Evolutionary conservation across 2,329 filamentous ascomycete genomes (phyloP), one percentile per base, ranked within the genome.

Genomic region (Fusarium sterilihyphosum): DNA sequence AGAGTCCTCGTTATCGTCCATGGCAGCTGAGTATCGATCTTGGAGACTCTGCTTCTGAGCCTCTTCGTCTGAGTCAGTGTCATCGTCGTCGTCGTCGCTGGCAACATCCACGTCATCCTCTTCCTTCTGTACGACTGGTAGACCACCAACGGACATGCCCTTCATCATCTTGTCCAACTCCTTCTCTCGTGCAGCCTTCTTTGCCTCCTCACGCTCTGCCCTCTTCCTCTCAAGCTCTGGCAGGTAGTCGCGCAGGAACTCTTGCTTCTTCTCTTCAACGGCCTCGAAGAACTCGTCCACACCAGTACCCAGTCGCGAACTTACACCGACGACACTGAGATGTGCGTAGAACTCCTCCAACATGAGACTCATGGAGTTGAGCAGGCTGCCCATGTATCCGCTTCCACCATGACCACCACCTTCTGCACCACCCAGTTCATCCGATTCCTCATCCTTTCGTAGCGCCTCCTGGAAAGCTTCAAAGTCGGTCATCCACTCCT

Each of bases 401-500:
- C 92, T 96, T 17, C 95, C 95, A 10, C 92, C 90, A 17, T 90
- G 89, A 13, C 89, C 89, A 47, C 88, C 87, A 16, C 90, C 92
- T 75, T 95, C 94, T 35, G 89, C 87, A 20, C 92, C 91, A 18
- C 93, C 94, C 79, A 95, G 93, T 2, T 90, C 91, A 52, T 95
- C 94, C 13, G 88, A 87, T 64, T 93, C 91, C 81, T 98, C 94
- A 79, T 98, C 96, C 33, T 90, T 86, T 56, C 90, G 89, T 52
- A 99, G 86, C 2, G 97, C 96, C 22, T 90, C 90, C 81, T 98
- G 96, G 85, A 99, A 99, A 2, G 93, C 91, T 75, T 99, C 96
- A 79, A 98, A 99, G 83, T 99, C 96, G 11, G 95, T 97, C 96
- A 99, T 99, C 96, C 97, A 99, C 81, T 98, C 95, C 84, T 96